phyloP scores from a whole-genome alignment of 2,329 filamentous ascomycete species.

The Exserohilum turcica region DNA sequence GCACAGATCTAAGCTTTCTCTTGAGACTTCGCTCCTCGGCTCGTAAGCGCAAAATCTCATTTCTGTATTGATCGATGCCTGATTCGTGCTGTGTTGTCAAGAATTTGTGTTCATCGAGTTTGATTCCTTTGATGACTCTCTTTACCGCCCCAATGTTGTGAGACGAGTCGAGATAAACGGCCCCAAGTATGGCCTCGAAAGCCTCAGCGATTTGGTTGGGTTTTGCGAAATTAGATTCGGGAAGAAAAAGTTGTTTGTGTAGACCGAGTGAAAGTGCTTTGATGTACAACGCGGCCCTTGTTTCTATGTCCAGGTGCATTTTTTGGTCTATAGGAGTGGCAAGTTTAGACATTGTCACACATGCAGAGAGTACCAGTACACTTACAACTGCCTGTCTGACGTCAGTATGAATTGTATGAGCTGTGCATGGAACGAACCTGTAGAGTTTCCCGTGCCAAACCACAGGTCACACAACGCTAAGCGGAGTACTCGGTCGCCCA shows the following conservation, averaged over 20 bases:
- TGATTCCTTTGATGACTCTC: slow-evolving; percentile 11
- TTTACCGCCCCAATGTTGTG: slow-evolving; percentile 12
- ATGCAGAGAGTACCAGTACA: background rate
- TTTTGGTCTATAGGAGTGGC: background rate
- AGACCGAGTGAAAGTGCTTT: slow-evolving; percentile 16
- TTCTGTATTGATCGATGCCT: background rate
- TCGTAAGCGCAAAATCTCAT: background rate
- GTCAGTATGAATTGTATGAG: slow-evolving; percentile 4
- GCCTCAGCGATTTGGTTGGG: slow-evolving; percentile 22
- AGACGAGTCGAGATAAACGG: slow-evolving; percentile 28
- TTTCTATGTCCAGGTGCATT: slow-evolving; percentile 6
- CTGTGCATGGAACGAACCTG: slow-evolving; percentile 3
- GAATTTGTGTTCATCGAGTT: slow-evolving; percentile 14
- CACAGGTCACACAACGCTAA: slow-evolving; percentile 24
- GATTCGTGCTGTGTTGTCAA: slow-evolving; percentile 7
- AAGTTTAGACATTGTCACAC: background rate
- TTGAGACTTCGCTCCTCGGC: background rate
- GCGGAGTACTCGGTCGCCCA: slow-evolving; percentile 27
- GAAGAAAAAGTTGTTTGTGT: slow-evolving; percentile 11
- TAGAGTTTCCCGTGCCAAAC: slow-evolving; percentile 19
- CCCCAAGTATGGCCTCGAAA: slow-evolving; percentile 31
- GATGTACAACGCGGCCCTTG: slow-evolving; percentile 8
- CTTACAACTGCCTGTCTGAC: slow-evolving; percentile 9
- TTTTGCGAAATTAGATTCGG: background rate
- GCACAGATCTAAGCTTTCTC: background rate